Evolutionary conservation across 768 basidiomycete genomes (phyloP).

Genomic region (Dentipellis sp.): DNA sequence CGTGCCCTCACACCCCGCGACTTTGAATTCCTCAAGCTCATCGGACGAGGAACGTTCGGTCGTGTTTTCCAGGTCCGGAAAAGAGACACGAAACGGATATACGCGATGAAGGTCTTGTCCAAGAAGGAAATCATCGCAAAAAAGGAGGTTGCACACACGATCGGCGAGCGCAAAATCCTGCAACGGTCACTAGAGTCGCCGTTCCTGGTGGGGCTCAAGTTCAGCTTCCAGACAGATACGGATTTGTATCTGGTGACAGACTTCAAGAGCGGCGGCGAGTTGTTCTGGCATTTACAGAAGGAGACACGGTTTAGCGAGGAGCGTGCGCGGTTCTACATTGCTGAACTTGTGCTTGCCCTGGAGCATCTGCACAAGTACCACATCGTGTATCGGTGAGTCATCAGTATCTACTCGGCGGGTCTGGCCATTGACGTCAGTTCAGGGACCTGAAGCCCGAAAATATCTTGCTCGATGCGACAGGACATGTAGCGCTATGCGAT

Average conservation of each 20-base stretch:
- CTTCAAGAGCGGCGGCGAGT: constrained; percentile 96
- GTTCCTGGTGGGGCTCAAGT: constrained; percentile 97
- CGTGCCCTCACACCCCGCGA: constrained; percentile 86
- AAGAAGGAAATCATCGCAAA: constrained; percentile 99
- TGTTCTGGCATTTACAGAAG: constrained; percentile 97
- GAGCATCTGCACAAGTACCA: constrained; percentile 98
- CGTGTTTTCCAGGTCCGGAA: constrained; percentile 99
- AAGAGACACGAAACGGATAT: constrained; percentile 95
- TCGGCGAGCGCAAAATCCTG: constrained; percentile 97
- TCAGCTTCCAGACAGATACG: constrained; percentile 92
- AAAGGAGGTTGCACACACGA: constrained; percentile 99
- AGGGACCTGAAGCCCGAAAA: constrained; percentile 98
- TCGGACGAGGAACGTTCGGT: constrained; percentile 96
- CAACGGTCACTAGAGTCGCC: constrained; percentile 89
- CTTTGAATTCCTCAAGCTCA: constrained; percentile 98
- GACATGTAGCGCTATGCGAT: constrained; percentile 96
- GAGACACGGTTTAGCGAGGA: constrained; percentile 94
- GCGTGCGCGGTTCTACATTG: constrained; percentile 91
- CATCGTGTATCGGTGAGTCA: constrained; percentile 79
- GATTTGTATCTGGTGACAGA: constrained; percentile 97
- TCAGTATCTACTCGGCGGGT: constrained; percentile 14
- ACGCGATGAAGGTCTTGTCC: constrained; percentile 98
- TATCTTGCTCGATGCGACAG: constrained; percentile 95
- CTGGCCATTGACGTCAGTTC: neutral
- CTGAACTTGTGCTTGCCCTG: constrained; percentile 88